These are phyloP conservation scores for Nigrograna mackinnonii DNA, from an alignment of 2,329 filamentous ascomycete species.

Conservation along the genomic window DNA sequence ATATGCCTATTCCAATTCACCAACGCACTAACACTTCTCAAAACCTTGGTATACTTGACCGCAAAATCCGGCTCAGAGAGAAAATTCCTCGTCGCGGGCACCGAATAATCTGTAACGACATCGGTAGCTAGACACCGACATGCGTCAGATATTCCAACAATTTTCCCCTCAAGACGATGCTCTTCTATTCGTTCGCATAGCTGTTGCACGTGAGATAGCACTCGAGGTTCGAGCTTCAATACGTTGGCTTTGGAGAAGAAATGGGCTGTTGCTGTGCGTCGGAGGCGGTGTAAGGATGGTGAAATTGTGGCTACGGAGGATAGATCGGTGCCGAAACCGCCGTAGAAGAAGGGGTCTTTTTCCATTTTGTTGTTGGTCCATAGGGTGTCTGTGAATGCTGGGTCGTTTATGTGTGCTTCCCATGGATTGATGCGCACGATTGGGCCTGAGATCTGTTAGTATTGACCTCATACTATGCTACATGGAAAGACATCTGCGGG, in stretches of 20 bases:
- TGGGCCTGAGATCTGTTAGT: conserved; percentile 8
- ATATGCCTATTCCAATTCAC: conserved; percentile 15
- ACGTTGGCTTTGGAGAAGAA: conserved; percentile 31
- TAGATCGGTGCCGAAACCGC: conserved; percentile 12
- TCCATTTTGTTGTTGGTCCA: conserved; percentile 11
- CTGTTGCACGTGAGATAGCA: conserved; percentile 13
- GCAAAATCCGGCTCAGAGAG: conserved; percentile 14
- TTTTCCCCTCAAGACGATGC: conserved; percentile 2
- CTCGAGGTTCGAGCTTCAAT: conserved; percentile 18
- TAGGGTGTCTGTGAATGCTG: conserved; percentile 13
- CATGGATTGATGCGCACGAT: conserved; percentile 14
- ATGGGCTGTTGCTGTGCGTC: conserved; percentile 20
- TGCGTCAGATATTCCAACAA: conserved; percentile 10
- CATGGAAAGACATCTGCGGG: too few relatives aligned
- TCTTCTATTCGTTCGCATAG: conserved; percentile 12
- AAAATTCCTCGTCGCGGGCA: conserved; percentile 10
- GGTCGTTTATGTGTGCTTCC: conserved; percentile 20
- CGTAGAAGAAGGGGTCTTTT: conserved; percentile 16
- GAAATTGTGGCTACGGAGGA: conserved; percentile 14
- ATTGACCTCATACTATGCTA: too few relatives aligned
- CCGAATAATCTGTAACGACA: conserved; percentile 12
- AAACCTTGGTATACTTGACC: conserved; percentile 4
- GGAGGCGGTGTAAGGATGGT: conserved; percentile 17
- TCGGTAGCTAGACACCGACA: conserved; percentile 18
- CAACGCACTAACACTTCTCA: conserved; percentile 6